phyloP scores from a whole-genome alignment of 371 early-diverging fungal species.

The Nosema muscidifuracis region DNA sequence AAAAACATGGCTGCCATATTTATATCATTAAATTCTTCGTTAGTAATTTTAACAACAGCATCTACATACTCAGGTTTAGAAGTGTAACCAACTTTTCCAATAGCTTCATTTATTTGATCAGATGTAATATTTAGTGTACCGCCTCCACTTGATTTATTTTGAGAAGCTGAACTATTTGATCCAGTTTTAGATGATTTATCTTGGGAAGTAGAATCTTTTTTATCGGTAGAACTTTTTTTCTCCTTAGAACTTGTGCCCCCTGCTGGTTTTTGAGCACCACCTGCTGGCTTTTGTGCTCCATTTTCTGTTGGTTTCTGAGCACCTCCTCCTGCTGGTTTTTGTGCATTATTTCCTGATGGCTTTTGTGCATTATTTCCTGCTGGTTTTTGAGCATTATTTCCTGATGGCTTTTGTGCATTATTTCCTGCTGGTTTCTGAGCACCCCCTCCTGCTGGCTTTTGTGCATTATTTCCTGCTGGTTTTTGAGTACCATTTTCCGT shows the following conservation, averaged over 20 bases:
- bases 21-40: conserved; percentile 45
- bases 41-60: conserved; percentile 48
- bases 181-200: not conserved
- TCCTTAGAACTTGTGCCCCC: not conserved
- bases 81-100: conserved; percentile 40
- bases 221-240: not conserved
- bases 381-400: not conserved
- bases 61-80: conserved; percentile 52
- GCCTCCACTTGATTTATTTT: not conserved
- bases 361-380: not conserved
- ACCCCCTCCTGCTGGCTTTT: not conserved
- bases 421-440: not conserved
- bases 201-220: not conserved
- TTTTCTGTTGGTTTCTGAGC: not conserved
- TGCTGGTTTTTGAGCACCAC: not conserved
- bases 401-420: not conserved
- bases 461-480: not conserved
- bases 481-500: not conserved
- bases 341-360: not conserved
- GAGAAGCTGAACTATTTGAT: not conserved
- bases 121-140: conserved; percentile 37
- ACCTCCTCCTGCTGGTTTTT: not conserved
- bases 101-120: conserved; percentile 37
- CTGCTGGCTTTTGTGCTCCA: not conserved
- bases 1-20: conserved; percentile 61